Percentiles rank a stretch among this genome's conserved stretches.
Conservation (phyloP, 2,329 filamentous ascomycete genomes). For the Beauveria sp. region DNA sequence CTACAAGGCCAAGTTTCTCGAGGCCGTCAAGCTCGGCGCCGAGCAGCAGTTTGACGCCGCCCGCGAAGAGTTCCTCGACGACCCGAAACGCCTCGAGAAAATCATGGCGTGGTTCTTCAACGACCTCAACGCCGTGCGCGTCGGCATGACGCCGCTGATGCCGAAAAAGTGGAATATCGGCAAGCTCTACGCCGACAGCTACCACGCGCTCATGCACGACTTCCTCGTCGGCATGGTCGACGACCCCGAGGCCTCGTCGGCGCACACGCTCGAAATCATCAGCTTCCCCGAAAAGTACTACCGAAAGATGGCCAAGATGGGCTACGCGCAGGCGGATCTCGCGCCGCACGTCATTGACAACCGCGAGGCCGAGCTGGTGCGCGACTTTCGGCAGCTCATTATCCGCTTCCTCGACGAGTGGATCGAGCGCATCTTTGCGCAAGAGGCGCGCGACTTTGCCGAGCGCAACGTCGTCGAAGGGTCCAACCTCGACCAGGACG, state of each 20-base stretch:
- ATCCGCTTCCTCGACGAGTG: constrained; percentile 94
- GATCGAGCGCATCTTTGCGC: constrained; percentile 85
- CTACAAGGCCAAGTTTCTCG: constrained; percentile 93
- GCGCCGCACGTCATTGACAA: constrained; percentile 83
- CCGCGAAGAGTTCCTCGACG: constrained; percentile 69
- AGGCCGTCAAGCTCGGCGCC: constrained; percentile 67
- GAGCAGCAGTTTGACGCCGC: constrained; percentile 66
- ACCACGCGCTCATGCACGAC: constrained; percentile 93
- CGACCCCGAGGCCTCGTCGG: constrained; percentile 74
- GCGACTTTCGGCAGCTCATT: constrained; percentile 90
- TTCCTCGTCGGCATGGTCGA: constrained; percentile 79
- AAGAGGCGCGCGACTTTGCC: constrained; percentile 74
- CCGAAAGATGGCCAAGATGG: constrained; percentile 87
- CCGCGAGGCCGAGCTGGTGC: constrained; percentile 80
- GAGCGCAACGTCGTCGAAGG: constrained; percentile 59
- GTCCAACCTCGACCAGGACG: constrained; percentile 73
- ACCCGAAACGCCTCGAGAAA: constrained; percentile 78
- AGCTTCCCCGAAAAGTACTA: constrained; percentile 97
- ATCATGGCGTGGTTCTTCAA: constrained; percentile 95
- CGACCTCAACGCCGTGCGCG: constrained; percentile 87
- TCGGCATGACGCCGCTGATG: constrained; percentile 86
- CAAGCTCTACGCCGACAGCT: constrained; percentile 81
- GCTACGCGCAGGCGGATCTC: constrained; percentile 69
- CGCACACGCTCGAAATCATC: constrained; percentile 84
- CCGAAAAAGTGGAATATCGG: constrained; percentile 96